Conservation (phyloP, 768 basidiomycete genomes). For the Rhodocollybia butyracea region DNA sequence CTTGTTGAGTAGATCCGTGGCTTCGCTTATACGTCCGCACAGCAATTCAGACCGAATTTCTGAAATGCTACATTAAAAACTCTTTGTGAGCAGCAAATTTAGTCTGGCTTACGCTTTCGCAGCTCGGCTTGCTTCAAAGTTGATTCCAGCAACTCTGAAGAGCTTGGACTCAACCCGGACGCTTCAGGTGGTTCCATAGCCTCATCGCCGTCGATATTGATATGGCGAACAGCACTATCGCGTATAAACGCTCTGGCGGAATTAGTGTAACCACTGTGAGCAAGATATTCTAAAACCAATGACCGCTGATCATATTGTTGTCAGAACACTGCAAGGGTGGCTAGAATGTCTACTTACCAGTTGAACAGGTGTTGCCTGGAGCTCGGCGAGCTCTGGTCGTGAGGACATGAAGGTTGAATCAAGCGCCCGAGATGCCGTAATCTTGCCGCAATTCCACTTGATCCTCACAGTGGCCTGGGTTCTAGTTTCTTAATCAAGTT, state of each 20-base stretch:
- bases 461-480: too few relatives aligned
- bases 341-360: not conserved
- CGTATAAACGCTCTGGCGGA: conserved; percentile 68
- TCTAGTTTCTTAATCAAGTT: too few relatives aligned
- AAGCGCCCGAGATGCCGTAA: not conserved
- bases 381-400: not conserved
- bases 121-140: conserved; percentile 44
- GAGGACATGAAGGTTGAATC: not conserved
- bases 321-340: too few relatives aligned
- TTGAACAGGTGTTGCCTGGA: conserved; percentile 1
- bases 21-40: conserved; percentile 71
- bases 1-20: conserved; percentile 58
- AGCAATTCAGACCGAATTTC: conserved; percentile 72
- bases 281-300: conserved; percentile 75
- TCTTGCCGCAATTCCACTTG: too few relatives aligned
- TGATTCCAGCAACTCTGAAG: conserved; percentile 30
- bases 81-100: conserved; percentile 6
- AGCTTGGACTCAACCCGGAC: not conserved
- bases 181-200: conserved; percentile 25
- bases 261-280: conserved; percentile 66
- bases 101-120: conserved; percentile 47
- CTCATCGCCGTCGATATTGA: conserved; percentile 73
- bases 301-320: conserved; percentile 41
- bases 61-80: conserved; percentile 24
- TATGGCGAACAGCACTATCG: conserved; percentile 58